Evolutionary conservation across 2,329 filamentous ascomycete genomes (phyloP).

Genomic region (Xylaria sp.): DNA sequence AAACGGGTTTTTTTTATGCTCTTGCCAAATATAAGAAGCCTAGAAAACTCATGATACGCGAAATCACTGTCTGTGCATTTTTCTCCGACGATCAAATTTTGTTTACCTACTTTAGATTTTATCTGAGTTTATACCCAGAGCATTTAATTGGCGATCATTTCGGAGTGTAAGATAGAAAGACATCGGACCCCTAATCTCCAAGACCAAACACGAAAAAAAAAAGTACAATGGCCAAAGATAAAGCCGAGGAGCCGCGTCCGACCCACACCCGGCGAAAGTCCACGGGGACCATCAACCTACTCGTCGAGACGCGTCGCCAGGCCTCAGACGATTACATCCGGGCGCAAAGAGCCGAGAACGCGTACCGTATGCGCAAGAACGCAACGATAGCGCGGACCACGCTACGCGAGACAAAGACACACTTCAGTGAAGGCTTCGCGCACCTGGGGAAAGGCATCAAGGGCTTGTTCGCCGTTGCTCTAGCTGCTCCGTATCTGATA

Average conservation of each 20-base stretch:
- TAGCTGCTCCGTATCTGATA: conserved; percentile 51
- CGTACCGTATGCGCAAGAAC: conserved; percentile 56
- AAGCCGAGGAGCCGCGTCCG: neutral
- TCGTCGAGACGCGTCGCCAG: conserved; percentile 52
- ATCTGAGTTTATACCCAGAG: too few relatives aligned
- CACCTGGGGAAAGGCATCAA: conserved; percentile 52
- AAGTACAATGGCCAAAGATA: conserved; percentile 12
- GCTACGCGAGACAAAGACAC: conserved; percentile 52
- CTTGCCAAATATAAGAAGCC: neutral
- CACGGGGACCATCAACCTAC: conserved; percentile 56
- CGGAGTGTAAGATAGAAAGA: neutral
- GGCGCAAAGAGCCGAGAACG: conserved; percentile 54
- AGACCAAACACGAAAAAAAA: neutral
- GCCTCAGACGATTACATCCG: conserved; percentile 53
- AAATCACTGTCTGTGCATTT: neutral
- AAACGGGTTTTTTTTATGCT: neutral
- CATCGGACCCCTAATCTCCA: neutral
- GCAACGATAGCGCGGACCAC: conserved; percentile 52
- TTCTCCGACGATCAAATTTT: neutral
- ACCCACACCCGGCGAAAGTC: conserved; percentile 39
- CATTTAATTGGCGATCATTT: neutral
- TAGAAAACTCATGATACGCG: neutral
- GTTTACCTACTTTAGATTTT: neutral
- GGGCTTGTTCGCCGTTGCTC: conserved; percentile 49
- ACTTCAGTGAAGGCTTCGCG: conserved; percentile 51